Evolutionary conservation across 2,329 filamentous ascomycete genomes (phyloP).

Genomic region (Akanthomyces muscarius): DNA sequence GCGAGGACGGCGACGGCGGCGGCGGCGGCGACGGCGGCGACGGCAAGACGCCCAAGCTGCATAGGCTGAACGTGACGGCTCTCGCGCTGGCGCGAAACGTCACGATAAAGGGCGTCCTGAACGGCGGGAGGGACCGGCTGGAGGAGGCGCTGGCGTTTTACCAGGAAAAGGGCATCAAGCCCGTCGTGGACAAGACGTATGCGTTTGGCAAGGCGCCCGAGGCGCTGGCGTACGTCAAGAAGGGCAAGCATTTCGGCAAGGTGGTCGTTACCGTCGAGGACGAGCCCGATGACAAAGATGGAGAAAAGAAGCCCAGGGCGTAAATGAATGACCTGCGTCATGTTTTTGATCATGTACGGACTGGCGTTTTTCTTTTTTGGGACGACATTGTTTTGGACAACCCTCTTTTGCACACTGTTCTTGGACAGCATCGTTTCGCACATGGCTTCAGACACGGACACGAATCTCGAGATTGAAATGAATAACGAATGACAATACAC

Average conservation of each 20-base stretch:
- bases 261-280: slow-evolving; percentile 43
- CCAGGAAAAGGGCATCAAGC: slow-evolving; percentile 39
- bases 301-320: neutral
- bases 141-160: slow-evolving; percentile 52
- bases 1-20: slow-evolving; percentile 26
- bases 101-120: slow-evolving; percentile 50
- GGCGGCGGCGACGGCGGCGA: slow-evolving; percentile 18
- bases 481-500: neutral
- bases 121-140: slow-evolving; percentile 52
- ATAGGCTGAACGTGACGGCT: slow-evolving; percentile 35
- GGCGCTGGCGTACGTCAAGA: slow-evolving; percentile 50
- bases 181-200: slow-evolving; percentile 47
- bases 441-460: neutral
- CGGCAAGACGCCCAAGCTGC: slow-evolving; percentile 25
- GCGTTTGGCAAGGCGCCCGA: slow-evolving; percentile 42
- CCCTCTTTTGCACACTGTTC: neutral
- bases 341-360: neutral
- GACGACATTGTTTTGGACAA: neutral
- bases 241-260: slow-evolving; percentile 55
- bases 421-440: neutral
- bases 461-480: neutral
- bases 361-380: neutral
- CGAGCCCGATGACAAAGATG: neutral
- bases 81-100: slow-evolving; percentile 11
- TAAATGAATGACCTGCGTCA: neutral